Evolutionary conservation across 2,329 filamentous ascomycete species (phyloP), one percentile per base, ranked within the genome.

Genomic region (Epichloe hybrida): DNA sequence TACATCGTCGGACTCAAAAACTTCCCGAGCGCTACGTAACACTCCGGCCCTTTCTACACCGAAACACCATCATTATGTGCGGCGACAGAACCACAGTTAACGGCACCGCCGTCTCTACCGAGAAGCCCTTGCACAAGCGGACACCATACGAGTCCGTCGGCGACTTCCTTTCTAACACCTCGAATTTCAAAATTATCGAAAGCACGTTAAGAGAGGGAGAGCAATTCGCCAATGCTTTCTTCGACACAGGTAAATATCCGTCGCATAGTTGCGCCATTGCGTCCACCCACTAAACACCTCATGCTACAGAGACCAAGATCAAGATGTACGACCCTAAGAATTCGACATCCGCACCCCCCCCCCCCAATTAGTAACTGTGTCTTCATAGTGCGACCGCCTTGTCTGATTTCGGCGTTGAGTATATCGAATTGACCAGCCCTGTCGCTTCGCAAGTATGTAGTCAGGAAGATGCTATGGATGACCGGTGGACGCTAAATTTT

Each of bases 151-250:
- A 55, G 45, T 50, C 53, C n/a, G 53, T 55, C n/a, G 50, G 49
- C 37, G 55, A 55, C 48, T 49, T 53, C 39, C 46, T 54, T 9
- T 55, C 54, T 15, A 58, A 58, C 27, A 51, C 52, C 39, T 23
- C 36, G 48, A 53, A 50, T 2, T 58, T 57, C 37, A 49, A 57
- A 39, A 58, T 58, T 35, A 50, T 48, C 48, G 39, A 50, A 21
- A 48, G 46, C 46, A 50, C 54, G 2, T 23, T 50, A 15, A 43
- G 45, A 54, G 87, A 91, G 71, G 86, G 89, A 65, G 89, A 95
- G 71, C 88, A 95, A 60, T 81, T 81, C 60, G 83, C 84, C 69
- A 87, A 84, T 68, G 81, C 81, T 62, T 86, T 79, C 73, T 91
- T 91, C 66, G 81, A 87, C 62, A 87, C 82, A n/a, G 51, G 51